phyloP scores from a whole-genome alignment of 805 yeast genomes.

The Hanseniaspora lindneri region DNA sequence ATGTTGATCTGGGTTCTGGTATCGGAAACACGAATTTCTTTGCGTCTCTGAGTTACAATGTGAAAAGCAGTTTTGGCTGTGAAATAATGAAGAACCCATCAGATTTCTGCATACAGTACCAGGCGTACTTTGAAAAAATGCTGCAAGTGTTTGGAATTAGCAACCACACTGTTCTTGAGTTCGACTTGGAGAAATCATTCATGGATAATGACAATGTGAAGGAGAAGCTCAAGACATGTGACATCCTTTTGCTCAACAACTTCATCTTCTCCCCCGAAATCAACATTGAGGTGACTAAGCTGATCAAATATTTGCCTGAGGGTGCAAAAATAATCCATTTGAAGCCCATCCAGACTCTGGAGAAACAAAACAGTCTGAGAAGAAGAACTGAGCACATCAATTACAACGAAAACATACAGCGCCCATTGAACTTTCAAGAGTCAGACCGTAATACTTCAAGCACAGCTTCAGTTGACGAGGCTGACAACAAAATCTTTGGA shows the following conservation, averaged over 20 bases:
- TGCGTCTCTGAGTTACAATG: constrained; percentile 78
- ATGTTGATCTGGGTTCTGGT: constrained; percentile 85
- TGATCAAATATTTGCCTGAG: constrained; percentile 51
- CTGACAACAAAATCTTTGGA: not conserved
- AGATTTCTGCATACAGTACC: constrained; percentile 49
- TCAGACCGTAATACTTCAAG: too few species aligned
- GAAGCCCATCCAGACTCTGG: constrained; percentile 65
- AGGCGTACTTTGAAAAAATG: constrained; percentile 45
- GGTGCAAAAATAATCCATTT: constrained; percentile 74
- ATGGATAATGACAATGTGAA: constrained; percentile 50
- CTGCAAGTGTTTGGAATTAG: constrained; percentile 51
- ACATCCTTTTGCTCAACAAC: constrained; percentile 69
- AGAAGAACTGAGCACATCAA: not conserved
- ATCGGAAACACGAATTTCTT: constrained; percentile 87
- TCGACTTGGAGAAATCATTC: constrained; percentile 60
- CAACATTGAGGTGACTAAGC: constrained; percentile 52
- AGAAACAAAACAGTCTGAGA: constrained; percentile 32
- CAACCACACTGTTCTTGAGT: constrained; percentile 40
- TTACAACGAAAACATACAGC: constrained; percentile 2
- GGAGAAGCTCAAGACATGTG: constrained; percentile 44
- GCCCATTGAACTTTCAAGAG: too few species aligned
- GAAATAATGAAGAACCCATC: constrained; percentile 83
- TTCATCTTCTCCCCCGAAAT: constrained; percentile 70
- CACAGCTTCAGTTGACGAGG: too few species aligned
- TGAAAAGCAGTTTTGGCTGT: constrained; percentile 66